Conservation (phyloP, 1,284 basidiomycete species). For the Sporisorium sorghi region DNA sequence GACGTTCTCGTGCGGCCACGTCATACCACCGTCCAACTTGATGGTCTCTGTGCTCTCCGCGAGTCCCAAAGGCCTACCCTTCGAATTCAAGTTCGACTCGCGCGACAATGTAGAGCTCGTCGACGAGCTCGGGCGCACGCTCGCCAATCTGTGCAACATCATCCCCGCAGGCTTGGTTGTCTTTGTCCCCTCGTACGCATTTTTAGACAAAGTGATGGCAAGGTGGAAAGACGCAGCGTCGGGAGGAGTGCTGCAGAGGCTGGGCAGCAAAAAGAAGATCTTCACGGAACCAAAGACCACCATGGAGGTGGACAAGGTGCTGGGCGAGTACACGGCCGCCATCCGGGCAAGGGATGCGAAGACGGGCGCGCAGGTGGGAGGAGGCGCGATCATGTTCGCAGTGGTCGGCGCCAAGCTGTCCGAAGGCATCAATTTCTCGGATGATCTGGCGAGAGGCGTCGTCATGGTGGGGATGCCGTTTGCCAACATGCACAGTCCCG, state of each 20-base stretch:
- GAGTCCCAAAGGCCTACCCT: slow-evolving; percentile 80
- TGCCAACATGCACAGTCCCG: slow-evolving; percentile 88
- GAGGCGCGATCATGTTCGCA: slow-evolving; percentile 74
- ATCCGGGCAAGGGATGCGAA: slow-evolving; percentile 64
- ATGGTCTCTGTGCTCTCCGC: slow-evolving; percentile 81
- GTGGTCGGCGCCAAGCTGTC: slow-evolving; percentile 97
- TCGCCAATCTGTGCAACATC: slow-evolving; percentile 82
- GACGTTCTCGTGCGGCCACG: slow-evolving; percentile 90
- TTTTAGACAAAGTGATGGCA: slow-evolving; percentile 78
- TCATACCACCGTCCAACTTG: slow-evolving; percentile 85
- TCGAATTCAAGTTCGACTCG: slow-evolving; percentile 86
- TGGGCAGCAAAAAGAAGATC: slow-evolving; percentile 82
- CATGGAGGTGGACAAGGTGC: slow-evolving; percentile 79
- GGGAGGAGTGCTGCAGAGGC: slow-evolving; percentile 75
- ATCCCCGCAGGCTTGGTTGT: slow-evolving; percentile 90
- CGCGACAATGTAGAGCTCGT: slow-evolving; percentile 81
- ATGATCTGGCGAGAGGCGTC: slow-evolving; percentile 85
- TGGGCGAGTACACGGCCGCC: slow-evolving; percentile 81
- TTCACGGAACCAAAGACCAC: slow-evolving; percentile 88
- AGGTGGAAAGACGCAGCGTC: slow-evolving; percentile 75
- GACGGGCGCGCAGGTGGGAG: slow-evolving; percentile 2
- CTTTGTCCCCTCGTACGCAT: slow-evolving; percentile 92
- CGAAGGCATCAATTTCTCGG: slow-evolving; percentile 93
- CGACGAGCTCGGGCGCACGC: slow-evolving; percentile 83
- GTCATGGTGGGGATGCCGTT: slow-evolving; percentile 90